Percentiles rank a stretch among this genome's conserved stretches.
These are phyloP conservation scores for Trypanosomatidae sp. DNA, from an alignment of 208 protist species.

Conservation along the genomic window DNA sequence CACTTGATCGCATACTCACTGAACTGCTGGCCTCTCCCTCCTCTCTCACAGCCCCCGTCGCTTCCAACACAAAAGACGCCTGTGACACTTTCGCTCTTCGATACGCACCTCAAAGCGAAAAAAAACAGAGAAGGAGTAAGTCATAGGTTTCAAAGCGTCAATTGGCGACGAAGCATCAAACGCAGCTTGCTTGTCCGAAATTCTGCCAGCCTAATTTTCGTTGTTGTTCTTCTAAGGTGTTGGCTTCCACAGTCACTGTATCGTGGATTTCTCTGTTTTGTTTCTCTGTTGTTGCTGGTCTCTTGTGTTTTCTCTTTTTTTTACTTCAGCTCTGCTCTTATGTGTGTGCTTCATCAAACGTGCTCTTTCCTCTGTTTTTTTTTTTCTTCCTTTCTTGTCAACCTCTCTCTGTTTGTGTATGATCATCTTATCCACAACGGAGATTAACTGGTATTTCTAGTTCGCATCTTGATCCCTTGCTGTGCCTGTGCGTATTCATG, in stretches of 20 bases:
- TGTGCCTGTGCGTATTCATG: neutral
- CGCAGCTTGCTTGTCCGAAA: neutral
- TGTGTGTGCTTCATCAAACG: neutral
- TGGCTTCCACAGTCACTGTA: neutral
- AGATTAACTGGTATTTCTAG: neutral
- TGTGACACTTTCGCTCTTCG: neutral
- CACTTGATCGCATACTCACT: neutral
- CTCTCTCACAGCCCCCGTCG: neutral
- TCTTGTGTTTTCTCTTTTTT: conserved; percentile 1
- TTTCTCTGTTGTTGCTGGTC: neutral
- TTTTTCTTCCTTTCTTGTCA: too few relatives aligned
- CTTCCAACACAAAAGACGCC: neutral
- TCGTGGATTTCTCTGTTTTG: neutral
- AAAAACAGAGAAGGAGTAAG: neutral
- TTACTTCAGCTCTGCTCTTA: neutral
- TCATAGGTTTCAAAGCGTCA: neutral
- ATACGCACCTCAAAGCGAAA: neutral
- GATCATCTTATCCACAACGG: neutral
- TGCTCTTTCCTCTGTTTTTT: neutral
- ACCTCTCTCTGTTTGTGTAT: neutral
- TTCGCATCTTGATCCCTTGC: neutral
- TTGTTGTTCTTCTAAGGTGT: neutral
- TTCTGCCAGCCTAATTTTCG: neutral
- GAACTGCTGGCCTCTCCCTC: neutral
- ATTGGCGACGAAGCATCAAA: neutral